These are phyloP conservation scores for Yamadazyma sp. DNA, from an alignment of 1,139 yeast species.

Conservation along the genomic window DNA sequence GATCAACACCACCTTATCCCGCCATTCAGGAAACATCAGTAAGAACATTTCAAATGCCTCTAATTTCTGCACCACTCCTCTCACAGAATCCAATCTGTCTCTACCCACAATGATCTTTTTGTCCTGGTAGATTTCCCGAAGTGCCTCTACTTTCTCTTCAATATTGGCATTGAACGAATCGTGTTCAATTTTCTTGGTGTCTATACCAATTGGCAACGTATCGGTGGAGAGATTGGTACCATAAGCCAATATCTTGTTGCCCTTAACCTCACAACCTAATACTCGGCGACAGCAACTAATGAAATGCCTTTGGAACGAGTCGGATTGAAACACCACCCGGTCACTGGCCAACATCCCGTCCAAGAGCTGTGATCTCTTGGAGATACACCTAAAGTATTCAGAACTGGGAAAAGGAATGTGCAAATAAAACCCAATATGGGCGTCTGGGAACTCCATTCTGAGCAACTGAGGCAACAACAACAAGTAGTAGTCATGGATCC, in stretches of 20 bases:
- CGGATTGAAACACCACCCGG: slow-evolving; percentile 81
- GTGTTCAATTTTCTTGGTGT: slow-evolving; percentile 59
- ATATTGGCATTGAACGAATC: slow-evolving; percentile 48
- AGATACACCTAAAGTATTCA: slow-evolving; percentile 88
- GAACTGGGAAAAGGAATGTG: slow-evolving; percentile 95
- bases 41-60: slow-evolving; percentile 82
- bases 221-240: slow-evolving; percentile 75
- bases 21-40: slow-evolving; percentile 90
- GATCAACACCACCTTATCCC: slow-evolving; percentile 80
- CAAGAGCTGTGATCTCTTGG: slow-evolving; percentile 76
- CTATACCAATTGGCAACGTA: slow-evolving; percentile 85
- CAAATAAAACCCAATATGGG: slow-evolving; percentile 76
- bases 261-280: slow-evolving; percentile 65
- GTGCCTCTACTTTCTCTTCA: slow-evolving; percentile 43
- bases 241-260: slow-evolving; percentile 64
- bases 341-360: slow-evolving; percentile 93
- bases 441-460: slow-evolving; percentile 78
- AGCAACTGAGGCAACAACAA: slow-evolving; percentile 82
- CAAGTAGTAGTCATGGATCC: slow-evolving; percentile 94
- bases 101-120: slow-evolving; percentile 81
- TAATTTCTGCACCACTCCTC: slow-evolving; percentile 80
- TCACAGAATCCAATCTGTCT: slow-evolving; percentile 74
- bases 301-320: slow-evolving; percentile 86
- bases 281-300: slow-evolving; percentile 84
- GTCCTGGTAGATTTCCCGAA: slow-evolving; percentile 67